A percentile compares a stretch with the other conserved stretches of the same genome.
Conservation (phyloP, 345 rosid genomes). For the thale cress (Arabidopsis thaliana) region DNA sequence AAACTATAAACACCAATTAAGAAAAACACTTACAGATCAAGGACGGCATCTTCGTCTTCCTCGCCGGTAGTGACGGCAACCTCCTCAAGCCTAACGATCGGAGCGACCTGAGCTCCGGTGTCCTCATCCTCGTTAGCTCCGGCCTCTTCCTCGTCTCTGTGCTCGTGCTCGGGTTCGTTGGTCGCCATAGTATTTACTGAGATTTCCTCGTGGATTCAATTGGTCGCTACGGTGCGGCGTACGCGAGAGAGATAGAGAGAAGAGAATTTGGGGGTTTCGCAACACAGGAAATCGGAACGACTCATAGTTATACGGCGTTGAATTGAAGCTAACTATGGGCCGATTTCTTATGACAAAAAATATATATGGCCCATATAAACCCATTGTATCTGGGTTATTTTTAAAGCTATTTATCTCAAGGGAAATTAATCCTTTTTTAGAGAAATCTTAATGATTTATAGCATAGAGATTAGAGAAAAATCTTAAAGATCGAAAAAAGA, state of each 20-base stretch:
- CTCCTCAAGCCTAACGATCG: constrained; percentile 86
- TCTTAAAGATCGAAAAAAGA: too few relatives aligned
- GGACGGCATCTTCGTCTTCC: constrained; percentile 80
- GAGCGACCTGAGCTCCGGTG: constrained; percentile 95
- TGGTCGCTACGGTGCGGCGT: constrained; percentile 42
- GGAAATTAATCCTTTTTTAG: too few relatives aligned
- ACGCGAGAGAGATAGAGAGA: background rate
- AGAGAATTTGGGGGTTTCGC: constrained; percentile 25
- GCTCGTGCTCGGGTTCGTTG: constrained; percentile 63
- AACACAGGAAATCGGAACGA: background rate
- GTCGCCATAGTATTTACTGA: constrained; percentile 56
- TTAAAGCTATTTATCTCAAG: too few relatives aligned
- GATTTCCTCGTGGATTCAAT: constrained; percentile 10
- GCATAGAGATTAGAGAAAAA: too few relatives aligned
- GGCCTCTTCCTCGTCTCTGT: constrained; percentile 72
- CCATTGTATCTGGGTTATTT: too few relatives aligned
- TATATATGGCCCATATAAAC: constrained; percentile 24
- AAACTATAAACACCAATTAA: background rate
- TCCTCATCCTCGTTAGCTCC: constrained; percentile 90
- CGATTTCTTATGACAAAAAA: background rate
- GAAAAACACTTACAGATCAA: constrained; percentile 68
- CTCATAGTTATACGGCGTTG: constrained; percentile 14
- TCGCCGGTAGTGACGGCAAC: constrained; percentile 89
- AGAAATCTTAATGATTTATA: too few relatives aligned
- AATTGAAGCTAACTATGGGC: constrained; percentile 35